These are phyloP conservation scores for Daldinia sp. DNA, from an alignment of 2,329 filamentous ascomycete species.

Conservation along the genomic window DNA sequence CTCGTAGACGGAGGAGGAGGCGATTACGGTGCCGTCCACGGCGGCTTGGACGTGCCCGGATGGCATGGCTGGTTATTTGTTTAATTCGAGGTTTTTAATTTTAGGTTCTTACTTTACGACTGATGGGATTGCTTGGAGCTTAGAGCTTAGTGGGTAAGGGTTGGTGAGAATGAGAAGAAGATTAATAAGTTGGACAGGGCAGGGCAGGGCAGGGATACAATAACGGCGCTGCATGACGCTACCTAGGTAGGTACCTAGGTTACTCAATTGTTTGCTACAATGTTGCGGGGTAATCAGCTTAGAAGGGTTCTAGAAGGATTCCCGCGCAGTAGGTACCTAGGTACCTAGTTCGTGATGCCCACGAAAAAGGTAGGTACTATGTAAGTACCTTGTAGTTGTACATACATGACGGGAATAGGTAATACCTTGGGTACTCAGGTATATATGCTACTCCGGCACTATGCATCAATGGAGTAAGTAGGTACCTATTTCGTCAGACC, in stretches of 20 bases:
- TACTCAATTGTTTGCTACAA: neutral
- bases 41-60: constrained; percentile 53
- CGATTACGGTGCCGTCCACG: constrained; percentile 58
- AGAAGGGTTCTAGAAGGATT: constrained; percentile 7
- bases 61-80: constrained; percentile 33
- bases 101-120: constrained; percentile 24
- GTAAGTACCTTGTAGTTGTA: too few relatives aligned
- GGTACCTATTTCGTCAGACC: neutral
- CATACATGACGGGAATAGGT: too few relatives aligned
- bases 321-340: neutral
- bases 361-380: too few relatives aligned
- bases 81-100: neutral
- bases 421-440: neutral
- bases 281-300: neutral
- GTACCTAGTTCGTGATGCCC: too few relatives aligned
- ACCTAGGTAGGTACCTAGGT: too few relatives aligned
- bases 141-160: neutral
- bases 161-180: neutral
- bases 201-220: neutral
- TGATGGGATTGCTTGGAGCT: too few relatives aligned
- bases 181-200: neutral
- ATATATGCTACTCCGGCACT: neutral
- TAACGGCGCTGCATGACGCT: neutral
- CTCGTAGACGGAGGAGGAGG: constrained; percentile 60
- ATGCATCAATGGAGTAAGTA: constrained; percentile 6